Evolutionary conservation across 73 alveolate genomes (phyloP).

Genomic region (Tetrahymena thermophila): DNA sequence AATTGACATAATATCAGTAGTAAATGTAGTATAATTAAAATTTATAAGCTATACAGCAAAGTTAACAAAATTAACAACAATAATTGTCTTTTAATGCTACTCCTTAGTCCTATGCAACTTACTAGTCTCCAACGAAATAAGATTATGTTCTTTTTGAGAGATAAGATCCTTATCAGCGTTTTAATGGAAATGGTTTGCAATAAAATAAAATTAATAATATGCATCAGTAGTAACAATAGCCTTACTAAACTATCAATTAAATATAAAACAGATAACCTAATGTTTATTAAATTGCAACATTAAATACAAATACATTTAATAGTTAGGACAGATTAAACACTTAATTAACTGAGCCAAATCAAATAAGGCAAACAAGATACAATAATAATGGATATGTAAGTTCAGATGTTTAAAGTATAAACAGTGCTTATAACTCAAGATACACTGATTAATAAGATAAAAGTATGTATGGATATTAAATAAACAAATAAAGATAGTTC

Average conservation of each 20-base stretch:
- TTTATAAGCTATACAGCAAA: neutral
- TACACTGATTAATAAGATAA: neutral
- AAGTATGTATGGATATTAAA: neutral
- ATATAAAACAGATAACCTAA: neutral
- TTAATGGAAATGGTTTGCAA: neutral
- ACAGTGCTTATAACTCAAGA: neutral
- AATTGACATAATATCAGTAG: neutral
- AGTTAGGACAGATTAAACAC: neutral
- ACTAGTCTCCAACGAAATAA: neutral
- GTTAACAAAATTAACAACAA: neutral
- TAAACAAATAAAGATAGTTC: neutral
- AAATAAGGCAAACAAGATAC: neutral
- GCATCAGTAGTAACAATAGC: neutral
- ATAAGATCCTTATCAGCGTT: neutral
- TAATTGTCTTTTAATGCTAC: neutral
- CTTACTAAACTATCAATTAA: neutral
- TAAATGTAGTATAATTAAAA: neutral
- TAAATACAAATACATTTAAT: neutral
- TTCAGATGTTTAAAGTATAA: neutral
- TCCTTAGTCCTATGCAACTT: neutral
- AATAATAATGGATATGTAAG: neutral
- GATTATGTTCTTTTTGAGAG: neutral
- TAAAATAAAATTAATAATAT: neutral
- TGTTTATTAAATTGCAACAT: neutral
- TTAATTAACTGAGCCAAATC: neutral